A percentile compares a stretch with the other conserved stretches of the same genome.
Evolutionary conservation across 2,329 filamentous ascomycete species (phyloP).

Genomic region (Sporothrix humicola): DNA sequence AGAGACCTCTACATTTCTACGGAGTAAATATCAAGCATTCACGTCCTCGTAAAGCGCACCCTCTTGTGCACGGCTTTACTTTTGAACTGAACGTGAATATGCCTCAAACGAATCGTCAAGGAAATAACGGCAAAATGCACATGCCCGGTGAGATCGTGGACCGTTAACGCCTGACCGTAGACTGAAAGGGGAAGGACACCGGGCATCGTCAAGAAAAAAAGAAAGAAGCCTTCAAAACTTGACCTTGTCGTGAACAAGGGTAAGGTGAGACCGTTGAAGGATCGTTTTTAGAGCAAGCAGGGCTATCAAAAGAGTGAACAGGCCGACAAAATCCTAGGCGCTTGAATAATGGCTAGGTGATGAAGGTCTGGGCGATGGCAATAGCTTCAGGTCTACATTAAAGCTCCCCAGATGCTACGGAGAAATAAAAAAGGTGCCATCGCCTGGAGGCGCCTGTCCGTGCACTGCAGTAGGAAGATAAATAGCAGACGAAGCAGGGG

Average conservation of each 20-base stretch:
- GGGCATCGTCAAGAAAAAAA: not conserved
- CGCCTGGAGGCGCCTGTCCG: not conserved
- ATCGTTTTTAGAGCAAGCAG: not conserved
- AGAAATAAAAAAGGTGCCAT: not conserved
- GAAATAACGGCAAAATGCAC: not conserved
- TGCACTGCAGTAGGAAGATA: not conserved
- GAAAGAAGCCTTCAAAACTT: not conserved
- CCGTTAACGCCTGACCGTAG: not conserved
- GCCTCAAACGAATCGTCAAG: not conserved
- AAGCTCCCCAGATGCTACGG: not conserved
- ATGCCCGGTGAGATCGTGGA: not conserved
- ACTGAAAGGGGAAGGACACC: not conserved
- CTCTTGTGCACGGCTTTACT: not conserved
- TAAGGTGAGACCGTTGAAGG: not conserved
- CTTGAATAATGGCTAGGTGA: no score
- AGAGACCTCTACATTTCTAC: not conserved
- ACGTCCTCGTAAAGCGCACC: no score
- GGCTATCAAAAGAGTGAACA: conserved; percentile 11
- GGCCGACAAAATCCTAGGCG: not conserved
- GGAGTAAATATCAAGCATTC: no score
- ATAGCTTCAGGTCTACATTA: no score
- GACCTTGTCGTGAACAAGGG: not conserved
- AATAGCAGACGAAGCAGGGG: not conserved
- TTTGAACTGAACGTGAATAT: not conserved
- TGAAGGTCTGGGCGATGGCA: no score